Percentiles rank a stretch among this genome's conserved stretches.
phyloP scores from a whole-genome alignment of 306 rosid genomes.

The Sicyos baderoa region DNA sequence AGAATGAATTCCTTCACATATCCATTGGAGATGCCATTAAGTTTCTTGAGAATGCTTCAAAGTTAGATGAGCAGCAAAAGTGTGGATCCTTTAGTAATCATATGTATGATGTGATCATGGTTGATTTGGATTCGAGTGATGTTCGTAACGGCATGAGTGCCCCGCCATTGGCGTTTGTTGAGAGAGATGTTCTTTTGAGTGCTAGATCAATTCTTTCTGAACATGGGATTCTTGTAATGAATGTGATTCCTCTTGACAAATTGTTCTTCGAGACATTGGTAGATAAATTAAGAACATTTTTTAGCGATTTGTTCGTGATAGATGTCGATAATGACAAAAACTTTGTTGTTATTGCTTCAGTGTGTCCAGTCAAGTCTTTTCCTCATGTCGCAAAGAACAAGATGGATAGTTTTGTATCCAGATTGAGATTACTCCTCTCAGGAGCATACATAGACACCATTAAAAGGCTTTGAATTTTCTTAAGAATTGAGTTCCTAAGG shows the following conservation, averaged over 20 bases:
- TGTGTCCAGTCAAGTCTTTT: constrained; percentile 27
- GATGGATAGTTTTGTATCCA: constrained; percentile 29
- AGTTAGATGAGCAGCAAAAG: not conserved
- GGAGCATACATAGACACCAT: constrained; percentile 48
- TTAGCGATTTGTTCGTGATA: constrained; percentile 49
- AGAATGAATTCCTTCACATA: constrained; percentile 32
- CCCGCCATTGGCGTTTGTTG: constrained; percentile 59
- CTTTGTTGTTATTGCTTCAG: constrained; percentile 51
- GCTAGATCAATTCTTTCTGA: constrained; percentile 51
- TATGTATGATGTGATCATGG: constrained; percentile 51
- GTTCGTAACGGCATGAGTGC: constrained; percentile 36
- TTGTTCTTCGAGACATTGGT: constrained; percentile 40
- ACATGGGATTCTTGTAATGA: constrained; percentile 51
- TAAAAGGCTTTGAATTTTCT: constrained; percentile 27
- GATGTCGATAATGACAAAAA: constrained; percentile 73
- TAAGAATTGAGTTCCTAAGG: not conserved
- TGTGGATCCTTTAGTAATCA: constrained; percentile 13
- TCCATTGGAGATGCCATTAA: constrained; percentile 46
- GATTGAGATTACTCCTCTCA: constrained; percentile 42
- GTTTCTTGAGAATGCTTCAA: constrained; percentile 32
- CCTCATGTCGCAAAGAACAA: constrained; percentile 22
- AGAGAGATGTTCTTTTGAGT: constrained; percentile 43
- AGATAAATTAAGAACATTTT: constrained; percentile 35
- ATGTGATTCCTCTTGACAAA: constrained; percentile 52
- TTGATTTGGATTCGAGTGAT: constrained; percentile 69